These are phyloP conservation scores for Schizothecium vesticola DNA, from an alignment of 495 filamentous ascomycete species.

Conservation along the genomic window DNA sequence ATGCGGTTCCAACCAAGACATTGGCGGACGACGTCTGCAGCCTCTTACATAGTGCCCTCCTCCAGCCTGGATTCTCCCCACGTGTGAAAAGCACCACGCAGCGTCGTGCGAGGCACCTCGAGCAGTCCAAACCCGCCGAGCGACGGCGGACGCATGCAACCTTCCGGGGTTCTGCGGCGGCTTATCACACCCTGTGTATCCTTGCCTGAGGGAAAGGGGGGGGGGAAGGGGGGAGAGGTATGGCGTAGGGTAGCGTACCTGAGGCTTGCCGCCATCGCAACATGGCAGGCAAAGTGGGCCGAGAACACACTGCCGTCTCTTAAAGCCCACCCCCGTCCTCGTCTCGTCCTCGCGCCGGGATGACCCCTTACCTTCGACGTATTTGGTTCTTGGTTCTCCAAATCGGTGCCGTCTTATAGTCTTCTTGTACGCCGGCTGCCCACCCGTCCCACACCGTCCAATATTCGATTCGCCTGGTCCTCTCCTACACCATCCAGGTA, in stretches of 20 bases:
- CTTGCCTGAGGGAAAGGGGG: neutral
- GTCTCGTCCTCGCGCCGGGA: neutral
- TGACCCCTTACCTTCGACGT: constrained; percentile 4
- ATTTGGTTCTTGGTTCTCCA: constrained; percentile 12
- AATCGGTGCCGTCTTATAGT: constrained; percentile 13
- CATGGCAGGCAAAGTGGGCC: neutral
- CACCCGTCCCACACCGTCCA: neutral
- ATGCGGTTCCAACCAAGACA: neutral
- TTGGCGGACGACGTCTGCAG: neutral
- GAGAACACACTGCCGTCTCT: neutral
- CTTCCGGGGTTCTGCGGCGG: constrained; percentile 5
- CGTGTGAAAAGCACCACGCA: neutral
- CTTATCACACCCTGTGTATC: constrained; percentile 9
- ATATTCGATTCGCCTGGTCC: constrained; percentile 2
- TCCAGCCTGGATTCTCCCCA: neutral
- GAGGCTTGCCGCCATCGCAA: neutral
- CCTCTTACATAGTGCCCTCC: neutral
- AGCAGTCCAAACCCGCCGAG: neutral
- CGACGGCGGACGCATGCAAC: constrained; percentile 3
- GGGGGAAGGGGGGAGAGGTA: neutral
- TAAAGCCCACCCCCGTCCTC: neutral
- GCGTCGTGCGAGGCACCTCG: neutral
- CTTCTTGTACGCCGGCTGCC: constrained; percentile 3
- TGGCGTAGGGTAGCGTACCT: neutral
- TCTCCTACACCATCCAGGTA: neutral